Evolutionary conservation across 106 monocot genomes (phyloP), one percentile per base, ranked within the genome.

Genomic region (Vanilla planifolia): DNA sequence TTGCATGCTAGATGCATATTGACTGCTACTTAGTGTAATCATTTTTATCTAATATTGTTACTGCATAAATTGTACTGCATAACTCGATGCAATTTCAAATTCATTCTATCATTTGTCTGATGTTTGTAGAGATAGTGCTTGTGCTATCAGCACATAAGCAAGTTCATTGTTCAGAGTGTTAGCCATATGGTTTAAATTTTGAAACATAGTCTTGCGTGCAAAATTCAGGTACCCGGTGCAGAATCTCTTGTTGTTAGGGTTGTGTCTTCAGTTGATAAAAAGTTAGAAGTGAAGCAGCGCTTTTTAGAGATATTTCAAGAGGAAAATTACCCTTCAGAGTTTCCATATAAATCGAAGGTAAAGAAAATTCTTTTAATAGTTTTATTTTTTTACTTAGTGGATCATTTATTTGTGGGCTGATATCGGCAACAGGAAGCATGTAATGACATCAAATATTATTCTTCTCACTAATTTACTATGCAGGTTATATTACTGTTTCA

Each of bases 241-340:
- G 96, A 98, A 67, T 61, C 81, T 33, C 91, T 98, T 75, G 96
- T 98, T 21, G 65, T 98, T 29, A 98, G 96, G 75, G 96, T 98
- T 60, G 96, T 98, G 43, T 98, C 91, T 55, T 98, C 96, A 39
- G 96, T 98, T 65, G 96, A 98, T 58, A 98, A 98, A 63, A 98
- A 98, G 59, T 79, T 98, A 55, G 96, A 98, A 46, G 96, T 98
- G 43, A 98, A 98, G 63, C 96, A 72, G 37, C 75, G 75, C 1
- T 98, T 98, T 79, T 68, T 98, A 63, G 91, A 98, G 60, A 88
- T 98, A 26, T 98, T 98, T 75, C 96, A 98, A 70, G 96, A 91
- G 59, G 84, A 98, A 55, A 98, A 98, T 67, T 98, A 98, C 48
- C 91, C 96, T 13, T 81, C 74, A 58, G 96, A 98, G 27, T 98